Evolutionary conservation across 257 asterid species (phyloP).

Genomic region (Anisodus tanguticus): DNA sequence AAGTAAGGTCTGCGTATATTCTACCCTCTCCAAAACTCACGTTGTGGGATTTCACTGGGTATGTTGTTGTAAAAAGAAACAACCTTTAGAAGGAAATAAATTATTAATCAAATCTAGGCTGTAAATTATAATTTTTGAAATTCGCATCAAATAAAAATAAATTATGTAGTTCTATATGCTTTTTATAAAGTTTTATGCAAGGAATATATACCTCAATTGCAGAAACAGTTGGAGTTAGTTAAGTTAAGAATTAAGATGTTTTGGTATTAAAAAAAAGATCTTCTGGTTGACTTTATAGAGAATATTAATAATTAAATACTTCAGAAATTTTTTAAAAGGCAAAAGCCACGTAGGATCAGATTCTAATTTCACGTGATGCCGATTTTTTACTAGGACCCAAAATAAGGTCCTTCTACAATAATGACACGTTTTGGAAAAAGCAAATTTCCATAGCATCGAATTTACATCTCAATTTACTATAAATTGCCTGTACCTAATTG

Average conservation of each 20-base stretch:
- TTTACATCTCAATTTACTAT: neutral
- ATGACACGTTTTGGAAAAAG: neutral
- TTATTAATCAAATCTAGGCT: too few relatives aligned
- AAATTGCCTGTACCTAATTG: neutral
- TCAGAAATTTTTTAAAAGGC: neutral
- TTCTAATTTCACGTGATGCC: neutral
- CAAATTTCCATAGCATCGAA: neutral
- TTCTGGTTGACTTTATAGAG: neutral
- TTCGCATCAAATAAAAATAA: too few relatives aligned
- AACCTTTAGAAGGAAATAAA: too few relatives aligned
- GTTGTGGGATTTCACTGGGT: too few relatives aligned
- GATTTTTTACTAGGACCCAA: neutral
- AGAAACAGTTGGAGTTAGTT: neutral
- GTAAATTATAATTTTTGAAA: too few relatives aligned
- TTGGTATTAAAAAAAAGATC: neutral
- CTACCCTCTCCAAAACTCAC: too few relatives aligned
- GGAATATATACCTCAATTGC: neutral
- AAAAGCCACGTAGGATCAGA: constrained; percentile 13
- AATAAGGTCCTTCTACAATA: neutral
- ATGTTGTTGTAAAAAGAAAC: too few relatives aligned
- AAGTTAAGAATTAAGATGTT: too few relatives aligned
- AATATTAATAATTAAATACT: neutral
- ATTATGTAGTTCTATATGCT: neutral
- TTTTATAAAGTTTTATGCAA: neutral
- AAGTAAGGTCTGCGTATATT: too few relatives aligned